Evolutionary conservation across 345 rosid species (phyloP).

Genomic region (Durio zibethinus): DNA sequence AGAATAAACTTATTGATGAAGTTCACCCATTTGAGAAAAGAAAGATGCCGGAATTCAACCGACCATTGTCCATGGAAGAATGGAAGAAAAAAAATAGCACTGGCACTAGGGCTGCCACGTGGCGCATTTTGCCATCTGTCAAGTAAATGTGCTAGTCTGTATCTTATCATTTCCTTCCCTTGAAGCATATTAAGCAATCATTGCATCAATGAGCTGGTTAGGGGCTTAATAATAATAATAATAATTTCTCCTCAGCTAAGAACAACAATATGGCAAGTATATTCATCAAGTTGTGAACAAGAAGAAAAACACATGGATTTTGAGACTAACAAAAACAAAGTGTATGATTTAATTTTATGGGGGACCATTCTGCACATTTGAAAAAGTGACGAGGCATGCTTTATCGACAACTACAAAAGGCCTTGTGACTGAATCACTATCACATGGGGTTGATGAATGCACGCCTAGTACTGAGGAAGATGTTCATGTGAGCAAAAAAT

Average conservation of each 20-base stretch:
- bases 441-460: conserved; percentile 42
- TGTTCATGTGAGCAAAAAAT: conserved; percentile 8
- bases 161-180: conserved; percentile 32
- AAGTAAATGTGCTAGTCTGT: conserved; percentile 27
- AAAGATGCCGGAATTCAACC: conserved; percentile 52
- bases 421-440: conserved; percentile 24
- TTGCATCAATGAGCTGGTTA: conserved; percentile 17
- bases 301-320: not conserved
- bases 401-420: conserved; percentile 53
- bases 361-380: conserved; percentile 35
- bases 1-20: conserved; percentile 23
- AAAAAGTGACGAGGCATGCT: conserved; percentile 39
- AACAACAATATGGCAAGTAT: not conserved
- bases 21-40: conserved; percentile 23
- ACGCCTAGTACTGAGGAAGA: conserved; percentile 22
- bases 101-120: conserved; percentile 41
- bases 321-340: conserved; percentile 12
- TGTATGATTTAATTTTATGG: not conserved
- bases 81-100: conserved; percentile 38
- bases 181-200: conserved; percentile 32
- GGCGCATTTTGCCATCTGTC: conserved; percentile 25
- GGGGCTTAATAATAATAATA: conserved; percentile 1
- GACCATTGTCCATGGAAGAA: conserved; percentile 43
- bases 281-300: not conserved
- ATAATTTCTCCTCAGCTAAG: not conserved